Base-by-base conservation (phyloP, 306 rosid genomes). In the Acacia crassicarpa region DNA sequence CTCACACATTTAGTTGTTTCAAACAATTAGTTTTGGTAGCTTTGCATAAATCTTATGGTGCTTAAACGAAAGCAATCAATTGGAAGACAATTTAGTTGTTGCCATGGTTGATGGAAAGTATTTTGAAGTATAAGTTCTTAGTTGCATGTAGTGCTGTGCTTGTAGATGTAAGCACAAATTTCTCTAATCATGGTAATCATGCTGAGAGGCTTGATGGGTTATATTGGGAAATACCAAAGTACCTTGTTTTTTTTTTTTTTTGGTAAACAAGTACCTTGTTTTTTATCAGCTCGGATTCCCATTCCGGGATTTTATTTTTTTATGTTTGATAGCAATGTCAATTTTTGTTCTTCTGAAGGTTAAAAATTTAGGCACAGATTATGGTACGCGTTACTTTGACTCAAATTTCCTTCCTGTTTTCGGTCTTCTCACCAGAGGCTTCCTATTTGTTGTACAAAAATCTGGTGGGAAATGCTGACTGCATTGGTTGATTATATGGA, bases 401-500 rank as follows among this genome's bases (percentile, higher is more conserved):
- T 72, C 66, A 71, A 75, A 51, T 78, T 80, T 80, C 78, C 53
- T 80, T 80, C 48, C 6, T 8, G 14, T 22, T 70, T 46, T 38
- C 54, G 27, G 9, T 35, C 44, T 11, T 75, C 30, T 54, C 71
- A 2, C 73, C 76, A 71, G 90, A 81, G 83, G 67, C 89, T 89
- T 41, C 81, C 63, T 76, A 88, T 85, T 30, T 87, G 92, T 89
- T 89, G 90, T 81, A 77, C 67, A 67, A 85, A 72, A 38, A 58
- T 80, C 86, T 40, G 81, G 82, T 73, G 82, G 89, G 74, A 85
- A 82, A 33, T 89, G 90, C 45, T 49, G 61, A 30, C 27, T 16
- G 6, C 53, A 27, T 62, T 35, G 46, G 48, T 23, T 71, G 78
- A 59, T 77, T 68, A 22, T 22, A 71, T 72, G 27, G 30, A 51